phyloP scores from a whole-genome alignment of 2,329 filamentous ascomycete genomes.

The Hymenoscyphus salicellus region DNA sequence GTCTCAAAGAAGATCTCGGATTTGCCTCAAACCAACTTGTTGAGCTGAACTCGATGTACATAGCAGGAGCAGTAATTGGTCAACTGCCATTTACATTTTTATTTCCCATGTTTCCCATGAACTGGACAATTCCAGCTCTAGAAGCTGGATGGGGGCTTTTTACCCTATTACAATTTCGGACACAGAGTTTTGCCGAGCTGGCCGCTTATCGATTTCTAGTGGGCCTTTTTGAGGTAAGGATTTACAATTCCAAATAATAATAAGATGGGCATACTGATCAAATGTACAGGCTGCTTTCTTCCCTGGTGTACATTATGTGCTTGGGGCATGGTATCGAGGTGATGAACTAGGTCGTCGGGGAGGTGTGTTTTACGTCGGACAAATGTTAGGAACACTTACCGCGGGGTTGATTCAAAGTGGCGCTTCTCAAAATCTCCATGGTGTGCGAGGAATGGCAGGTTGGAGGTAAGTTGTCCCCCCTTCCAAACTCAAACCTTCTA shows the following conservation, averaged over 20 bases:
- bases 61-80: slow-evolving; percentile 28
- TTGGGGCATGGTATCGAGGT: slow-evolving; percentile 38
- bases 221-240: slow-evolving; percentile 47
- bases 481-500: slow-evolving; percentile 24
- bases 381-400: slow-evolving; percentile 29
- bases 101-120: slow-evolving; percentile 32
- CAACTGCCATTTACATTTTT: slow-evolving; percentile 31
- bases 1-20: slow-evolving; percentile 41
- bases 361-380: slow-evolving; percentile 29
- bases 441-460: slow-evolving; percentile 29
- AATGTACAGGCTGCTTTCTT: slow-evolving; percentile 35
- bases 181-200: slow-evolving; percentile 47
- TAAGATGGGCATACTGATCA: not conserved
- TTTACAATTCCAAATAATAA: not conserved
- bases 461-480: slow-evolving; percentile 33
- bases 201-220: slow-evolving; percentile 54
- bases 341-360: slow-evolving; percentile 31
- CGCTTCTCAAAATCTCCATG: slow-evolving; percentile 23
- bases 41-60: slow-evolving; percentile 29
- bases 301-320: slow-evolving; percentile 38
- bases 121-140: slow-evolving; percentile 29
- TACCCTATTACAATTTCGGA: slow-evolving; percentile 33
- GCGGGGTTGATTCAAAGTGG: slow-evolving; percentile 29
- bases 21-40: slow-evolving; percentile 52
- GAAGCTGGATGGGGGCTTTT: slow-evolving; percentile 31